A percentile compares a stretch with the other conserved stretches of the same genome.
phyloP scores from a whole-genome alignment of 2,329 filamentous ascomycete species.

The Ophiosphaerella narmari region DNA sequence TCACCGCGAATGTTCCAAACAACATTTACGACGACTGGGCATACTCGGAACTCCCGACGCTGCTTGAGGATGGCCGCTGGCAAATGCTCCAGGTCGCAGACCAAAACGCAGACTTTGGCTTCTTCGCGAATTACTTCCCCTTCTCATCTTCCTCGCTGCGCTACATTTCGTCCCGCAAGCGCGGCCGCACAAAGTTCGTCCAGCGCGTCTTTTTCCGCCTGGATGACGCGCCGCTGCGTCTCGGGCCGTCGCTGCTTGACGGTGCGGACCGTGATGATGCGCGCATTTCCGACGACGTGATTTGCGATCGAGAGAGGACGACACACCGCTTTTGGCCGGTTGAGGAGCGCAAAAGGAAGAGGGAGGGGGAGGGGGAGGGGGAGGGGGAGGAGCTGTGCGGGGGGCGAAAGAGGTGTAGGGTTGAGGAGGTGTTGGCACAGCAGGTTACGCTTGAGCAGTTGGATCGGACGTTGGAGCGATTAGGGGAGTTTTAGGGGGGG shows the following conservation, averaged over 20 bases:
- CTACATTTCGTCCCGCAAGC: conserved; percentile 23
- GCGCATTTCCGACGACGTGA: no score
- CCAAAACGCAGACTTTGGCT: conserved; percentile 13
- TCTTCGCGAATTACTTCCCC: conserved; percentile 24
- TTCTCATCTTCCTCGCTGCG: conserved; percentile 17
- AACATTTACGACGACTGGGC: conserved; percentile 43
- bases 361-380: conserved; percentile 3
- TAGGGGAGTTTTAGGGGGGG: background rate
- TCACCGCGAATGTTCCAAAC: conserved; percentile 35
- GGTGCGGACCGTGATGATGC: no score
- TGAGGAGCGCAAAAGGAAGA: conserved; percentile 7
- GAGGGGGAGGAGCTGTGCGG: conserved; percentile 7
- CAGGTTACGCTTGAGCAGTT: conserved; percentile 4
- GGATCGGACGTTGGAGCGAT: conserved; percentile 4
- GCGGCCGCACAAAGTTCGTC: conserved; percentile 32
- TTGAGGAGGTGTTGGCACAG: background rate
- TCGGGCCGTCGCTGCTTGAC: no score
- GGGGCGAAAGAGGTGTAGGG: conserved; percentile 6
- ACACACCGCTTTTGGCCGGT: conserved; percentile 35
- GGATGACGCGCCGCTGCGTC: conserved; percentile 22
- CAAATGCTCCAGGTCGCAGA: conserved; percentile 38
- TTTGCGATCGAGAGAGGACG: background rate
- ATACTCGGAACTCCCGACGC: conserved; percentile 18
- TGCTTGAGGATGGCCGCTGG: conserved; percentile 36
- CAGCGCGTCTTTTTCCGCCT: conserved; percentile 42